These are phyloP conservation scores for Suzukiozyma palmioleophila DNA, from an alignment of 1,139 yeast species.

Conservation along the genomic window DNA sequence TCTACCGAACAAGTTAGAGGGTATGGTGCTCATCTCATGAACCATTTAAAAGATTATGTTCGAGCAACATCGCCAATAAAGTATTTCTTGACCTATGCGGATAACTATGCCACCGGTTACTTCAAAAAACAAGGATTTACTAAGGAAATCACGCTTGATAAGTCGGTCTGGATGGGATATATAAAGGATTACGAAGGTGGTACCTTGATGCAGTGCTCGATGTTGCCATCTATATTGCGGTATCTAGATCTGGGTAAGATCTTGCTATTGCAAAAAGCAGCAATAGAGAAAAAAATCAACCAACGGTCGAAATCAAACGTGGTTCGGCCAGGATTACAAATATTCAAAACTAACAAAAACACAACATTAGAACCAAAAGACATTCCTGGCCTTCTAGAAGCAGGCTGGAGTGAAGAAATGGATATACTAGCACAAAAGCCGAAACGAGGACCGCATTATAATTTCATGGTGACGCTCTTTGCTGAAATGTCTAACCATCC, in stretches of 20 bases:
- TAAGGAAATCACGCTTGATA: constrained; percentile 84
- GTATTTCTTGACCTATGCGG: constrained; percentile 94
- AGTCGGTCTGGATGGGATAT: constrained; percentile 94
- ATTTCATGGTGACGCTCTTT: constrained; percentile 83
- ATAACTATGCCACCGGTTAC: constrained; percentile 97
- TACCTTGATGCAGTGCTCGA: constrained; percentile 93
- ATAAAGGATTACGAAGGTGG: constrained; percentile 99
- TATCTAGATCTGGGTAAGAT: constrained; percentile 88
- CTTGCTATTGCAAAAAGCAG: constrained; percentile 82
- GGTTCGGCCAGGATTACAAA: constrained; percentile 75
- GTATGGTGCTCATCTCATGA: constrained; percentile 98
- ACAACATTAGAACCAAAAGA: constrained; percentile 53
- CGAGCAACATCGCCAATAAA: constrained; percentile 81
- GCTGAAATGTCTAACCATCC: constrained; percentile 92
- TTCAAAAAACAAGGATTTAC: constrained; percentile 98
- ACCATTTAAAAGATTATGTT: constrained; percentile 93
- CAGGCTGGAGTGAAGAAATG: constrained; percentile 99
- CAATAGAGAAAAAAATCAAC: constrained; percentile 79
- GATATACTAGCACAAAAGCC: constrained; percentile 95
- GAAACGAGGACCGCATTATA: constrained; percentile 90
- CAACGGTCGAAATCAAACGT: constrained; percentile 76
- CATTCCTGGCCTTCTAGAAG: constrained; percentile 84
- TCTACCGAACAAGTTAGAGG: constrained; percentile 98
- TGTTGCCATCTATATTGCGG: constrained; percentile 77
- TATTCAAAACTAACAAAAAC: constrained; percentile 54